A percentile compares a stretch with the other conserved stretches of the same genome.
Evolutionary conservation across 140 eudicot genomes (phyloP).

Genomic region (Flaveria floridana): DNA sequence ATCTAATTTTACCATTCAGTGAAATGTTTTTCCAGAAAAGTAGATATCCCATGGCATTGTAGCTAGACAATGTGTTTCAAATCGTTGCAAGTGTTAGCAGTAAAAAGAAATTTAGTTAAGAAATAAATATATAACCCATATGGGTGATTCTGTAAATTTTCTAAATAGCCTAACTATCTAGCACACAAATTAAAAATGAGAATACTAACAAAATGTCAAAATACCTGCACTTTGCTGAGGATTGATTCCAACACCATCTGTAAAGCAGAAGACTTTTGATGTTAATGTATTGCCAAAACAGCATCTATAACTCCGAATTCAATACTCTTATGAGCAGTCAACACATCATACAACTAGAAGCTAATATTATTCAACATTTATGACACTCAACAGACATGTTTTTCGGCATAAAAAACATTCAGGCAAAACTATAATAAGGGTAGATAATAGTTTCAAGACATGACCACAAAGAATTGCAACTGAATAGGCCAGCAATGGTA

Average conservation of each 20-base stretch:
- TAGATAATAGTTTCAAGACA: background rate
- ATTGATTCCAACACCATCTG: conserved; percentile 97
- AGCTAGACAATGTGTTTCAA: too few relatives aligned
- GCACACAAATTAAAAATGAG: background rate
- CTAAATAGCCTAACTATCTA: background rate
- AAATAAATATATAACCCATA: too few relatives aligned
- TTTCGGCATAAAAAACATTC: background rate
- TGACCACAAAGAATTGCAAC: background rate
- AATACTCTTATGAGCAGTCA: background rate
- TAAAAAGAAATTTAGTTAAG: too few relatives aligned
- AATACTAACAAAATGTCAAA: background rate
- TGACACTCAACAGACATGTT: background rate
- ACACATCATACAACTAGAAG: background rate
- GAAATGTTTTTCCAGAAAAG: too few relatives aligned
- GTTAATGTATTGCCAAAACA: background rate
- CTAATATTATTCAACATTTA: background rate
- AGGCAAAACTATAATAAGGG: background rate
- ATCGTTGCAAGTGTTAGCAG: too few relatives aligned
- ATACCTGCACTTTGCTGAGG: conserved; percentile 67
- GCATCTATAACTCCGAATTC: background rate
- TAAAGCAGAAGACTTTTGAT: conserved; percentile 17
- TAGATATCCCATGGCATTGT: too few relatives aligned
- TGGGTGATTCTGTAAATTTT: conserved; percentile 1
- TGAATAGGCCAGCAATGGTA: background rate
- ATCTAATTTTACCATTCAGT: background rate